These are phyloP conservation scores for Erythrobasidium hasegawianum DNA, from an alignment of 1,284 basidiomycete species.

Conservation along the genomic window DNA sequence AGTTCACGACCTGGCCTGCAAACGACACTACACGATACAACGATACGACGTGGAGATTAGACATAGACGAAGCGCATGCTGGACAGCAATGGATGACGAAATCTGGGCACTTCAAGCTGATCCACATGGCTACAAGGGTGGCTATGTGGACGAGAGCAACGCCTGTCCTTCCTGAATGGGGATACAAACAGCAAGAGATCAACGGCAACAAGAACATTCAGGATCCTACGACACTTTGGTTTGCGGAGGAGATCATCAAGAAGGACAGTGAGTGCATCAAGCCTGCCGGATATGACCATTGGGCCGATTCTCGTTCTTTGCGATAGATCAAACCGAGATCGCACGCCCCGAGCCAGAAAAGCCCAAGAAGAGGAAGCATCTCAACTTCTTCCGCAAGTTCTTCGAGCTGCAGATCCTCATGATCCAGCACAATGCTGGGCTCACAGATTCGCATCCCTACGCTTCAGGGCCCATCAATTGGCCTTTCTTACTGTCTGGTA, in stretches of 20 bases:
- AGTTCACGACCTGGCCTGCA: conserved; percentile 84
- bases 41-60: conserved; percentile 78
- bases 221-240: conserved; percentile 84
- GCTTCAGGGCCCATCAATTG: conserved; percentile 91
- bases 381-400: conserved; percentile 94
- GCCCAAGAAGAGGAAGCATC: conserved; percentile 67
- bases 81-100: conserved; percentile 85
- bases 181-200: conserved; percentile 91
- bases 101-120: conserved; percentile 79
- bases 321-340: conserved; percentile 40
- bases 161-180: conserved; percentile 84
- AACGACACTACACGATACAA: conserved; percentile 51
- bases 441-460: conserved; percentile 93
- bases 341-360: conserved; percentile 48
- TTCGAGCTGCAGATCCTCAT: conserved; percentile 88
- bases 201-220: conserved; percentile 92
- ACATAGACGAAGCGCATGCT: conserved; percentile 66
- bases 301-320: not conserved
- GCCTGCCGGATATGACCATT: too few species aligned
- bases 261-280: conserved; percentile 51
- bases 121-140: conserved; percentile 86
- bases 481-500: conserved; percentile 92
- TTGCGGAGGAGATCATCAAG: conserved; percentile 72
- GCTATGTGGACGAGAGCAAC: conserved; percentile 87
- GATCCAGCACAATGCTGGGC: conserved; percentile 94